Conservation (phyloP, 2,329 filamentous ascomycete genomes). For the Hortaea werneckii region DNA sequence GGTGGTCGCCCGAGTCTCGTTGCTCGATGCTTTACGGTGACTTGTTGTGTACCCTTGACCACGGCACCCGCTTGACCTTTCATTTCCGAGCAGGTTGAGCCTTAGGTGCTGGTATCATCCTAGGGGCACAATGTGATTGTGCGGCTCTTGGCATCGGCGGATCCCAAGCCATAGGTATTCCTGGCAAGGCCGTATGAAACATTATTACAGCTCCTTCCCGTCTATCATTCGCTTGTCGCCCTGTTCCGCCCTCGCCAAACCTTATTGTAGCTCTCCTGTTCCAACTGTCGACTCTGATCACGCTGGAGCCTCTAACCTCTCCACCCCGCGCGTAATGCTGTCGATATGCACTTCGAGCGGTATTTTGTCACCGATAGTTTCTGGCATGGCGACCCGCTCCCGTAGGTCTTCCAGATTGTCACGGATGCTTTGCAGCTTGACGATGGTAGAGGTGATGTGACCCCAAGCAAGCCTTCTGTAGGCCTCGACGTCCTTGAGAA, state of each 20-base stretch:
- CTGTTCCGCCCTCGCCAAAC: conserved; percentile 13
- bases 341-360: conserved; percentile 67
- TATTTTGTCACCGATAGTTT: conserved; percentile 45
- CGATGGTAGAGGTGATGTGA: conserved; percentile 59
- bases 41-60: no score
- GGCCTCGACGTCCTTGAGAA: conserved; percentile 54
- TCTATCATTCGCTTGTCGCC: conserved; percentile 11
- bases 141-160: no score
- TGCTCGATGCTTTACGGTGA: no score
- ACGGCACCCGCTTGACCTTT: no score
- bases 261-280: conserved; percentile 16
- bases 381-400: conserved; percentile 59
- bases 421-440: conserved; percentile 65
- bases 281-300: conserved; percentile 33
- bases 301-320: conserved; percentile 59
- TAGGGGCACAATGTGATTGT: no score
- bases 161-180: no score
- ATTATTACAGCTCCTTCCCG: conserved; percentile 9
- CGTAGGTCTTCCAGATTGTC: conserved; percentile 60
- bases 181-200: no score
- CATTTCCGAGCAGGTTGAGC: no score
- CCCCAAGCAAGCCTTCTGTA: conserved; percentile 57
- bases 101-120: no score
- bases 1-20: no score
- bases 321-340: conserved; percentile 61